Conservation (phyloP, 2,329 filamentous ascomycete genomes). For the Moelleriella libera region DNA sequence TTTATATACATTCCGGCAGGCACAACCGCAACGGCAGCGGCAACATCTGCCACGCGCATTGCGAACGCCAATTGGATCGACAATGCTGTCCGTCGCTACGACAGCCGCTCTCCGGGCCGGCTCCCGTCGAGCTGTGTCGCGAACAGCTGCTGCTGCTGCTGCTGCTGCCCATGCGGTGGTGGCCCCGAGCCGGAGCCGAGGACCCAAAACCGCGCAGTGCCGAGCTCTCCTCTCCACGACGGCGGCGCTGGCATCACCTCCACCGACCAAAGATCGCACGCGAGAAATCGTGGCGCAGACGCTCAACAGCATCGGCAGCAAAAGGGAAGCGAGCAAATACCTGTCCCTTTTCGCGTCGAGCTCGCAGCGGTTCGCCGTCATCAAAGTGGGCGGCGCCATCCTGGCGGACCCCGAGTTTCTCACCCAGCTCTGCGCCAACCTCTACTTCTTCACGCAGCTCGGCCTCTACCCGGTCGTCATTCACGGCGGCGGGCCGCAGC, state of each 20-base stretch:
- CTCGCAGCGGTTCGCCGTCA: slow-evolving; percentile 93
- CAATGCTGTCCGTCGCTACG: slow-evolving; percentile 3
- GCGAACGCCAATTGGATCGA: neutral
- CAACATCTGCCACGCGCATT: too few species aligned
- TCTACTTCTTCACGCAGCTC: slow-evolving; percentile 88
- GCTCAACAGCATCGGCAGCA: slow-evolving; percentile 4
- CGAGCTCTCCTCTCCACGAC: slow-evolving; percentile 1
- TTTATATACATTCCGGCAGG: too few species aligned
- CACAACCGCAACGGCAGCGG: too few species aligned
- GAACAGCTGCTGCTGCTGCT: neutral
- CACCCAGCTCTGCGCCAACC: slow-evolving; percentile 75
- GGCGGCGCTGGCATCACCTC: neutral
- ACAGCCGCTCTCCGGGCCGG: neutral
- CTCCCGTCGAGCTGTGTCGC: neutral
- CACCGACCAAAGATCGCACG: slow-evolving; percentile 1
- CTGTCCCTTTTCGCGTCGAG: slow-evolving; percentile 93
- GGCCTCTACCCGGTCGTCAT: slow-evolving; percentile 91
- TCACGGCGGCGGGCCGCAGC: slow-evolving; percentile 86
- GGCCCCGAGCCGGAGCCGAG: neutral
- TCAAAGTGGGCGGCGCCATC: slow-evolving; percentile 95
- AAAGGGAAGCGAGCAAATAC: slow-evolving; percentile 56
- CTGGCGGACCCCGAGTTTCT: slow-evolving; percentile 90
- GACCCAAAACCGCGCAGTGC: neutral
- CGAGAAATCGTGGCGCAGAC: slow-evolving; percentile 3
- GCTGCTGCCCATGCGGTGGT: neutral